Base-by-base conservation (phyloP, 2,329 filamentous ascomycete genomes). In the Sclerotinia spermophila region DNA sequence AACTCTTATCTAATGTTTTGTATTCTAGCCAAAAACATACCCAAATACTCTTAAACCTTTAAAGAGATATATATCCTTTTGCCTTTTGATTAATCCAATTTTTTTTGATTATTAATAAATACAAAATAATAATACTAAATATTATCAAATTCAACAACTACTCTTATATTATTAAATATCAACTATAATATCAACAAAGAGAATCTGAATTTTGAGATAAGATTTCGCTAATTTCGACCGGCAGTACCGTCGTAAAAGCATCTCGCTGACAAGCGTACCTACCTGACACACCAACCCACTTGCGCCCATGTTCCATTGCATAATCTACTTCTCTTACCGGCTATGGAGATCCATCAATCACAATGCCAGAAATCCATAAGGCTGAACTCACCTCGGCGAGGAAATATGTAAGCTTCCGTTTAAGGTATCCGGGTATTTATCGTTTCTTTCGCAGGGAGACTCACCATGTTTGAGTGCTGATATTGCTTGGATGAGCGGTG, bases 301-400 rank as follows among this genome's bases (percentile, higher is more conserved):
- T 67, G 65, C 51, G 27, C 42, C 51, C 38, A 33, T 5, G 42
- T 60, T 35, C 35, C 38, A 60, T 33, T 67, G 65, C 65, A 56
- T 44, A 67, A 59, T 35, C 65, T n/a, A 44, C n/a, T 67, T 60
- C 24, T 42, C 35, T 68, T 68, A 35, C 38, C 35, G 27, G 33
- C 13, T 7, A n/a, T 35, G 27, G 17, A 45, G 30, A 42, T 55
- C 8, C 19, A 30, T 51, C 44, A 38, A 65, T 51, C 24, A 53
- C 7, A 38, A 27, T 17, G 7, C 33, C 24, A 13, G 17, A 38
- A 40, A 27, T 5, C 10, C 24, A 53, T 51, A 65, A 51, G 61
- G 44, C 61, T 51, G 61, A 40, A 65, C 35, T 27, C 45, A 65
- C 61, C 13, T 65, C 44, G 61, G 61, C 61, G 61, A 65, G 45